Evolutionary conservation across 768 basidiomycete species (phyloP), one percentile per base, ranked within the genome.

Genomic region (Collybiopsis confluens): DNA sequence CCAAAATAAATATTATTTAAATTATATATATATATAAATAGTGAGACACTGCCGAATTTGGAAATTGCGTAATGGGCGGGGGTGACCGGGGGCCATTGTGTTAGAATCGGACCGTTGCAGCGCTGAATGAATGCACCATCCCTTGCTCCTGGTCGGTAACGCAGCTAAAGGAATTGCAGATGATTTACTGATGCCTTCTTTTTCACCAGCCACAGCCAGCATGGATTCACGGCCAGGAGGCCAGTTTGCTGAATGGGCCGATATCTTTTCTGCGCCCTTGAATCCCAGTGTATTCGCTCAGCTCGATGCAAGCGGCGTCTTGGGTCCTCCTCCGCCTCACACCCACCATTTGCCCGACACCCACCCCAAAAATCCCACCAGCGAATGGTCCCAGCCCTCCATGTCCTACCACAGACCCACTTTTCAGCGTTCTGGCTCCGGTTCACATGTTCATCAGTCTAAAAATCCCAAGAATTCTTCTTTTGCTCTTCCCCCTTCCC

Each of bases 401-500:
- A 45, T 62, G 45, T 54, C 59, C 10, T 59, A 58, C 1, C 55
- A 59, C 18, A 74, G 72, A 57, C 59, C 55, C 1, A 41, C 65
- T 24, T 54, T 64, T 46, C 59, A 65, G 11, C 73, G 70, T 50
- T 67, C 67, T 2, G 70, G 61, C 44, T 62, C 69, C 9, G 59
- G 66, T 20, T 58, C 66, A 24, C 50, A 62, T 53, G 62, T 65
- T 24, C 48, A 62, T 20, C 64, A 68, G 58, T 43, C 45, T 48
- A 64, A 63, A 47, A 27, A 35, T 36, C 28, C 49, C 36, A 58
- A 60, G 52, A 59, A 63, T 60, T 51, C 58, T 60, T 65, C 57
- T 59, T 61, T 74, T 30, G 78, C 80, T 52, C 70, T 90, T 41
- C 86, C 85, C 44, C 88, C 90, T 2, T 88, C 89, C 37, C 70